These are phyloP conservation scores for Amoebophrya sp. DNA, from an alignment of 169 alveolate genomes.

Conservation along the genomic window DNA sequence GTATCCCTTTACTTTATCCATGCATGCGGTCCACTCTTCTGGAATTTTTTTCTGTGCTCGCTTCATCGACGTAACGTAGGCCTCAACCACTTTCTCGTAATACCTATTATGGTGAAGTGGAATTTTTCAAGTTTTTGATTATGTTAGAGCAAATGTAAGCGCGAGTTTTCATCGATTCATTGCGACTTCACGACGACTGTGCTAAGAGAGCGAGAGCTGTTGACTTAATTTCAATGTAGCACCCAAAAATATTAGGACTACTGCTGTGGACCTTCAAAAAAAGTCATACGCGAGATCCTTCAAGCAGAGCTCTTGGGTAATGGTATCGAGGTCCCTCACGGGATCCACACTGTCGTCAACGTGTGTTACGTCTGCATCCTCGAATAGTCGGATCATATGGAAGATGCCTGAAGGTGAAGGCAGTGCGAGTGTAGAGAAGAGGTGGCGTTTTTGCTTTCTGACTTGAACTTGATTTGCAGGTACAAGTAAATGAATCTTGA, in stretches of 20 bases:
- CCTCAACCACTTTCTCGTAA: neutral
- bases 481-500: too few relatives aligned
- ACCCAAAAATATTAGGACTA: too few relatives aligned
- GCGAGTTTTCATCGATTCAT: too few relatives aligned
- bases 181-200: too few relatives aligned
- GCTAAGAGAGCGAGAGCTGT: too few relatives aligned
- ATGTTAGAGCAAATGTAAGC: too few relatives aligned
- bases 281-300: conserved; percentile 75
- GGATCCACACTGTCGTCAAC: conserved; percentile 98
- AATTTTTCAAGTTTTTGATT: neutral
- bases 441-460: too few relatives aligned
- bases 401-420: too few relatives aligned
- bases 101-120: neutral
- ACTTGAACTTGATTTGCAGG: too few relatives aligned
- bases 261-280: too few relatives aligned
- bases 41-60: conserved; percentile 4
- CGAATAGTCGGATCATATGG: conserved; percentile 91
- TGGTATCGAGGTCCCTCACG: conserved; percentile 91
- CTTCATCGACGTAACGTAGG: neutral
- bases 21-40: conserved; percentile 43
- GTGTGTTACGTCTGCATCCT: conserved; percentile 91
- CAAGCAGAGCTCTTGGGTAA: conserved; percentile 85
- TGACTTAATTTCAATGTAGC: too few relatives aligned
- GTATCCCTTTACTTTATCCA: conserved; percentile 76
- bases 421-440: too few relatives aligned